Evolutionary conservation across 768 basidiomycete species (phyloP), one percentile per base, ranked within the genome.

Genomic region (Lactarius vividus): DNA sequence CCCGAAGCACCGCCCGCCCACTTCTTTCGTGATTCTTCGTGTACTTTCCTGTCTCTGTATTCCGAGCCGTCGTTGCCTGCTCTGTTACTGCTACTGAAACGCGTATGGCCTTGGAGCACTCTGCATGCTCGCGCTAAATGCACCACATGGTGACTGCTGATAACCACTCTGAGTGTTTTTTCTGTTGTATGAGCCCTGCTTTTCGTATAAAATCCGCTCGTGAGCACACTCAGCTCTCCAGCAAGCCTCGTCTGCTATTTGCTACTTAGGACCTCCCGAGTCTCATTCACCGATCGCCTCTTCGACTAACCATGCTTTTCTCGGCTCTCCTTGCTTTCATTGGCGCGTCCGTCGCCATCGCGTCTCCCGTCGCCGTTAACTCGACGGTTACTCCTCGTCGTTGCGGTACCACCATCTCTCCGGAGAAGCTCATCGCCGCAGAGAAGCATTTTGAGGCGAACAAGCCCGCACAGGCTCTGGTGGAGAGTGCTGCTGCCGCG

Each of bases 371-470:
- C 18, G 54, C 28, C 18, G 44, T 74, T 63, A 74, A 74, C 59
- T 37, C 64, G 18, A 71, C 72, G 49, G 42, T 53, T 10, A 20
- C 4, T 18, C 42, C 10, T 20, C 42, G 35, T 20, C 20, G 18
- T 16, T 58, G 63, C 44, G 57, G 59, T 9, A 68, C 56, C 26
- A 56, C 44, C 64, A 75, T 79, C 69, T 77, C 75, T 61, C 76
- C 76, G 42, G 78, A 75, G 26, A 64, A 78, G 60, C 62, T 81
- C 57, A 70, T 71, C 49, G 72, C 71, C 2, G 73, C 75, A 46
- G 81, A 83, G 74, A 74, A 75, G 59, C 77, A 81, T 72, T 83
- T 82, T 71, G 66, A 71, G 16, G 75, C 74, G 33, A 75, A 83
- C 75, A 76, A 77, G 42, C 69, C 61, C n/a, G 52, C 74, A 53